These are phyloP conservation scores for Hypoxylon sp. DNA, from an alignment of 2,329 filamentous ascomycete genomes.

Conservation along the genomic window DNA sequence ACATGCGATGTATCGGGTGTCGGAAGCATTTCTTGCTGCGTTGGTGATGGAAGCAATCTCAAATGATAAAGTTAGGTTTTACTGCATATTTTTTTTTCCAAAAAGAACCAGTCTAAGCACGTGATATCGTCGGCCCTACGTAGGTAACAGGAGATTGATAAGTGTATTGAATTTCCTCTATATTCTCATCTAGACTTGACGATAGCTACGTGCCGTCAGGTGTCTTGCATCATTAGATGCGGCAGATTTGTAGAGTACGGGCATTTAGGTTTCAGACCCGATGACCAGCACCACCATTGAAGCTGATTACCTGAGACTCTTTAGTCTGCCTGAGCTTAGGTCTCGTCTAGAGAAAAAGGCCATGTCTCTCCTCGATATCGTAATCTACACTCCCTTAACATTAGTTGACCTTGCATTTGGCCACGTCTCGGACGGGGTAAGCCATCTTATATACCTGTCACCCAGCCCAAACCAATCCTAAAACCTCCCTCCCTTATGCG, in stretches of 20 bases:
- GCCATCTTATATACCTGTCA: neutral
- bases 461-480: neutral
- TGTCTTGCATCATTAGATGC: neutral
- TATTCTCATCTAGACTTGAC: neutral
- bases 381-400: neutral
- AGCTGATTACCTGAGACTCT: neutral
- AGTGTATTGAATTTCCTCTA: slow-evolving; percentile 21
- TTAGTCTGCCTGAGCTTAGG: neutral
- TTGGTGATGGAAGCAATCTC: slow-evolving; percentile 11
- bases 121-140: slow-evolving; percentile 32
- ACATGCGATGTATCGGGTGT: slow-evolving; percentile 96
- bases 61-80: slow-evolving; percentile 15
- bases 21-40: slow-evolving; percentile 77
- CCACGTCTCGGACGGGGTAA: neutral
- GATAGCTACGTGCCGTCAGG: neutral
- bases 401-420: neutral
- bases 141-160: slow-evolving; percentile 19
- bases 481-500: neutral
- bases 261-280: neutral
- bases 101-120: slow-evolving; percentile 33
- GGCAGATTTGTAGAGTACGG: neutral
- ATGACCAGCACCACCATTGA: neutral
- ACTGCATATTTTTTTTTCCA: slow-evolving; percentile 31
- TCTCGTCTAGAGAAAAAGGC: neutral
- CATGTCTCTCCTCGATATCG: neutral